phyloP scores from a whole-genome alignment of 768 basidiomycete genomes.

The Boletus insuetus region DNA sequence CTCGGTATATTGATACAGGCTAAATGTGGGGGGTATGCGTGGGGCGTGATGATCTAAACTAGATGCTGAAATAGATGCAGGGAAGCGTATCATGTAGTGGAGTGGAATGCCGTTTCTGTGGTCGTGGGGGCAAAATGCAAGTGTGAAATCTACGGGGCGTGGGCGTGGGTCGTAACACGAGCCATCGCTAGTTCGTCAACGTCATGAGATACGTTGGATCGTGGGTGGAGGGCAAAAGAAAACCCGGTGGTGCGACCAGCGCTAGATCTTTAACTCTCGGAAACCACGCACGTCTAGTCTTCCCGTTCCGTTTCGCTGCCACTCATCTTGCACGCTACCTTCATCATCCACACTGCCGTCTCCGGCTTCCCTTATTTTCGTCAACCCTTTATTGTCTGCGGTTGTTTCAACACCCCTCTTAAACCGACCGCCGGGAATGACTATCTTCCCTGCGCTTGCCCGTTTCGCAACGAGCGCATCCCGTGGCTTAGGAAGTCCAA shows the following conservation, averaged over 20 bases:
- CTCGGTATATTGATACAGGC: conserved; percentile 29
- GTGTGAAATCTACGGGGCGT: background rate
- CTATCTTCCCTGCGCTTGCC: conserved; percentile 50
- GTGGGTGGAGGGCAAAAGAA: background rate
- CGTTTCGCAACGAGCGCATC: conserved; percentile 30
- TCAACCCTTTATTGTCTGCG: conserved; percentile 6
- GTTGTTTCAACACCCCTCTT: conserved; percentile 29
- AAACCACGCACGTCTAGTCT: conserved; percentile 76
- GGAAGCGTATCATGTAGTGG: conserved; percentile 1
- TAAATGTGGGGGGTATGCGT: conserved; percentile 27
- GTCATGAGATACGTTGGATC: background rate
- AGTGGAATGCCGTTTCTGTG: conserved; percentile 3
- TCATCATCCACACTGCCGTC: conserved; percentile 34
- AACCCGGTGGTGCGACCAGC: background rate
- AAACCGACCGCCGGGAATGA: conserved; percentile 60
- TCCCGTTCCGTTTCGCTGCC: conserved; percentile 68
- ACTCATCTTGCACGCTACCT: conserved; percentile 40
- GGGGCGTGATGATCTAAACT: conserved; percentile 25
- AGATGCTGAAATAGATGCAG: conserved; percentile 27
- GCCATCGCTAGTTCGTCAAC: conserved; percentile 10
- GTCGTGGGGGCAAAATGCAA: conserved; percentile 2
- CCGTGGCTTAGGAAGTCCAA: conserved; percentile 61
- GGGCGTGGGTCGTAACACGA: conserved; percentile 7
- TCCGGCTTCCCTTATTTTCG: conserved; percentile 18
- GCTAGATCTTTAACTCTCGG: conserved; percentile 69